Base-by-base conservation (phyloP, 768 basidiomycete species). In the Rhizopogon vinicolor region DNA sequence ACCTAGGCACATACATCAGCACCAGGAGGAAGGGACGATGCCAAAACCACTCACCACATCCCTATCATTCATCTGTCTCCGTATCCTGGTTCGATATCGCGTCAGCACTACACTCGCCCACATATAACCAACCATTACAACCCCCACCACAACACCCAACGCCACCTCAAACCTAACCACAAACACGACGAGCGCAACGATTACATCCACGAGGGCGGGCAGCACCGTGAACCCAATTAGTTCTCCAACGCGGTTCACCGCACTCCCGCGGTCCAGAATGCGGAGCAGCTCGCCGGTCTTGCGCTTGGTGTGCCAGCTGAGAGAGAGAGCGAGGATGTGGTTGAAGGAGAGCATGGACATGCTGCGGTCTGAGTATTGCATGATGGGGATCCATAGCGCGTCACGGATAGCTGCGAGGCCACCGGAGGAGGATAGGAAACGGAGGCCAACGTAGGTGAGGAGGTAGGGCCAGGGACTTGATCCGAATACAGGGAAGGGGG, bases 311-410 rank as follows among this genome's bases (percentile, higher is more conserved):
- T 88, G 92, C 80, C 87, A 93, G 5, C 87, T 80, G 59, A 94
- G 85, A 1, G 90, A 91, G 4, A 98, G 82, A 58, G 91, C 89
- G 9, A 98, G 77, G 2, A 97, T 72, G 63, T 96, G 94, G 57
- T 93, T 83, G 71, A 90, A 91, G 9, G 92, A 88, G 51, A 94
- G 75, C 42, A 51, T 53, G 3, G 43, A 63, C 73, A 56, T 59
- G 81, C 82, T 82, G 63, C 86, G 74, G 65, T 95, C 91, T 0
- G 89, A 91, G 67, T 85, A 90, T 70, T 93, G 91, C 81, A 93
- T 89, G 42, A 98, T 88, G 1, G 93, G 91, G 2, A 87, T 81
- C 89, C 92, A 95, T 3, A 93, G 75, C 31, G 79, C 79, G 67
- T 85, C 82, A 44, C 82, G 81, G 45, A 92, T 70, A 35, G 87